Percentiles rank a stretch among this genome's conserved stretches.
Evolutionary conservation across 139 green algal genomes (phyloP).

Genomic region (Coccomyxa sp.): DNA sequence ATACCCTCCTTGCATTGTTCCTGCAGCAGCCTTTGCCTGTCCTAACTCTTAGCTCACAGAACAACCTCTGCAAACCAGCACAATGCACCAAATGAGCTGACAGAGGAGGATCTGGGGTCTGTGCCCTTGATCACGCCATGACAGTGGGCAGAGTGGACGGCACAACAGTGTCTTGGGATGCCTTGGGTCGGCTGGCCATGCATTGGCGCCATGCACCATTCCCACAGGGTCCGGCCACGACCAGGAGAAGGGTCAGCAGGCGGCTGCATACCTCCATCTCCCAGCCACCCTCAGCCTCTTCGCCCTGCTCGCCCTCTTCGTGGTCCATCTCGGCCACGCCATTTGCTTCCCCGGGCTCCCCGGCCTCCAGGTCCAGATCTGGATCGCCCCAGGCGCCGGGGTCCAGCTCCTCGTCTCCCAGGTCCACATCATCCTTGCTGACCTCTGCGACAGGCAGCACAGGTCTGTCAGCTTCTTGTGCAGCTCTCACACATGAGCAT

Average conservation of each 20-base stretch:
- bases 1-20: neutral
- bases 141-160: too few relatives aligned
- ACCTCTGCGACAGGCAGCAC: neutral
- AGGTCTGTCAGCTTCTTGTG: too few relatives aligned
- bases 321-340: constrained; percentile 39
- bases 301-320: constrained; percentile 32
- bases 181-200: too few relatives aligned
- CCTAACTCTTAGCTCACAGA: neutral
- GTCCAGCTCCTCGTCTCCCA: constrained; percentile 24
- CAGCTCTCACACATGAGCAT: too few relatives aligned
- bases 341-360: constrained; percentile 69
- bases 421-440: neutral
- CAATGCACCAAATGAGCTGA: too few relatives aligned
- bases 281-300: constrained; percentile 83
- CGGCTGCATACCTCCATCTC: constrained; percentile 96
- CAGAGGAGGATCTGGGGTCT: too few relatives aligned
- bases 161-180: too few relatives aligned
- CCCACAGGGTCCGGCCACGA: too few relatives aligned
- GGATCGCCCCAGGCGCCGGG: constrained; percentile 8
- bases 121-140: too few relatives aligned
- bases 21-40: neutral
- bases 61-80: too few relatives aligned
- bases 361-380: constrained; percentile 58
- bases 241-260: too few relatives aligned
- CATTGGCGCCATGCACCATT: too few relatives aligned